A percentile compares a stretch with the other conserved stretches of the same genome.
Conservation (phyloP, 164 flowering plant species). For the Warburgia ugandensis region DNA sequence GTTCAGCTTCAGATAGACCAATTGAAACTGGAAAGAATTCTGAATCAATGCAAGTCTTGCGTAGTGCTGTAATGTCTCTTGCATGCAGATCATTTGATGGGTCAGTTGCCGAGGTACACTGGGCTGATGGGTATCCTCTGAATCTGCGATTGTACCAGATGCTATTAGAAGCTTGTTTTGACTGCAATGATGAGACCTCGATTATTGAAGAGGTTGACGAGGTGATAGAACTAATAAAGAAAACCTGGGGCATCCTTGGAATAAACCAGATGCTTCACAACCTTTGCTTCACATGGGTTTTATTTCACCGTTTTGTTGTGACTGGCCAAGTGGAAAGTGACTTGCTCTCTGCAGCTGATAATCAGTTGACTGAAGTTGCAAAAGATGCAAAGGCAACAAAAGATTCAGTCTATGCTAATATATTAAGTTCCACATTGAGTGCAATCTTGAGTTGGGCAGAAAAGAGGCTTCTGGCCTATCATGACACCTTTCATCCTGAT, state of each 20-base stretch:
- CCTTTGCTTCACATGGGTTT: conserved; percentile 78
- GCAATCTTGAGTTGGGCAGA: conserved; percentile 71
- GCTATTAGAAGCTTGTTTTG: conserved; percentile 83
- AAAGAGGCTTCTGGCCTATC: conserved; percentile 70
- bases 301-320: conserved; percentile 55
- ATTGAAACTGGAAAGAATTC: conserved; percentile 58
- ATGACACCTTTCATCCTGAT: conserved; percentile 43
- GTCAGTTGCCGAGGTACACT: conserved; percentile 44
- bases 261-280: conserved; percentile 73
- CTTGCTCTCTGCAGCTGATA: conserved; percentile 60
- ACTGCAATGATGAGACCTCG: conserved; percentile 52
- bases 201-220: conserved; percentile 85
- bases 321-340: conserved; percentile 68
- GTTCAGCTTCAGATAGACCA: conserved; percentile 47
- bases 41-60: conserved; percentile 58
- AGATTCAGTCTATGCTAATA: conserved; percentile 43
- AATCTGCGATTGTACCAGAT: conserved; percentile 63
- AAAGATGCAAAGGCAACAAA: conserved; percentile 50
- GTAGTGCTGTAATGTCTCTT: conserved; percentile 53
- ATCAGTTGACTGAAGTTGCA: conserved; percentile 54
- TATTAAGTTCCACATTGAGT: conserved; percentile 46
- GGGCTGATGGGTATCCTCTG: conserved; percentile 92
- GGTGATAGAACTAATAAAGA: conserved; percentile 72
- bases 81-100: conserved; percentile 70
- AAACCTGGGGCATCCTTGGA: conserved; percentile 81